phyloP scores from a whole-genome alignment of 2,329 filamentous ascomycete species.

The Pseudofabraea citricarpa region DNA sequence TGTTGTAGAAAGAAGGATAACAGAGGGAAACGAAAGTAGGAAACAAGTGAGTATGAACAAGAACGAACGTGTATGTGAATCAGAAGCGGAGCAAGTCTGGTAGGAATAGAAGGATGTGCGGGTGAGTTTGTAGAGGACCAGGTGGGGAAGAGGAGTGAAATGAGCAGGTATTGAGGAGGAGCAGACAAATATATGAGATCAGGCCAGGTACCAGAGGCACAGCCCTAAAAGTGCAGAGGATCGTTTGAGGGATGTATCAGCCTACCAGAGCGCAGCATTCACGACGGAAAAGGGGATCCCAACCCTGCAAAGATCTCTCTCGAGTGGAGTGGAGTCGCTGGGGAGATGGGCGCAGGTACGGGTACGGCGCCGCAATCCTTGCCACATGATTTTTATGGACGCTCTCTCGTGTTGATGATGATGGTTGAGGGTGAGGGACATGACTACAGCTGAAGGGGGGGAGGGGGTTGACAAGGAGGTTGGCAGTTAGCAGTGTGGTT shows the following conservation, averaged over 20 bases:
- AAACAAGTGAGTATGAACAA: not conserved
- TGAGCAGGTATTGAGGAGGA: not conserved
- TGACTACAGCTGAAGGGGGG: too few species aligned
- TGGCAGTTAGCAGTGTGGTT: too few species aligned
- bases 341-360: too few species aligned
- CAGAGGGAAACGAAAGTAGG: not conserved
- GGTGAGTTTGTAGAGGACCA: not conserved
- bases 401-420: too few species aligned
- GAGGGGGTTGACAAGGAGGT: too few species aligned
- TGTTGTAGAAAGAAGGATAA: not conserved
- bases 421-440: too few species aligned
- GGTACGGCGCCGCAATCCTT: too few species aligned
- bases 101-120: not conserved
- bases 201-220: not conserved
- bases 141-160: not conserved
- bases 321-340: too few species aligned
- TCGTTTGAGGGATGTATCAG: not conserved
- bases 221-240: not conserved
- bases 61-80: not conserved
- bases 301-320: too few species aligned
- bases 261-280: not conserved
- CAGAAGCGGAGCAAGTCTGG: not conserved
- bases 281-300: not conserved
- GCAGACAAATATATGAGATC: not conserved
- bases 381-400: too few species aligned